Evolutionary conservation across 2,329 filamentous ascomycete species (phyloP).

Genomic region (Blumeriella jaapii): DNA sequence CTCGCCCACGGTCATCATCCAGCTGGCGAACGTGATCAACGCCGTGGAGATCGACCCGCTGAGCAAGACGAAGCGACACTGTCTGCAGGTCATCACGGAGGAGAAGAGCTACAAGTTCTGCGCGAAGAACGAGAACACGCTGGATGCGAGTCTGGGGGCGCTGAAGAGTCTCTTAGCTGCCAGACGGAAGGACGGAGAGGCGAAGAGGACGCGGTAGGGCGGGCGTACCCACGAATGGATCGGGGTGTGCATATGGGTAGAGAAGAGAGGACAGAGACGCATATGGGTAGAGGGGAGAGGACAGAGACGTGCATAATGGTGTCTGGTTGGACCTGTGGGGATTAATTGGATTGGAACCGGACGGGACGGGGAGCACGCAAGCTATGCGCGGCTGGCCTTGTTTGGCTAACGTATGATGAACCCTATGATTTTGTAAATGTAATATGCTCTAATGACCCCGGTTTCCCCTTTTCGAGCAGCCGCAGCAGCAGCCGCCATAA

Average conservation of each 20-base stretch:
- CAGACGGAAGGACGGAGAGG: constrained; percentile 58
- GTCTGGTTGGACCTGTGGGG: background rate
- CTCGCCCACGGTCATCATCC: constrained; percentile 69
- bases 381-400: too few relatives aligned
- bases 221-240: background rate
- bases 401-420: constrained; percentile 4
- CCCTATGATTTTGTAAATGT: constrained; percentile 21
- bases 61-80: constrained; percentile 72
- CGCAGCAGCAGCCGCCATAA: too few relatives aligned
- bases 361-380: background rate
- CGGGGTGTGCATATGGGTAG: background rate
- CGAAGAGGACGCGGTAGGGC: constrained; percentile 9
- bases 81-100: constrained; percentile 87
- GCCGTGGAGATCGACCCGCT: constrained; percentile 87
- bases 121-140: constrained; percentile 65
- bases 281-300: background rate
- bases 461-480: too few relatives aligned
- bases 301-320: constrained; percentile 1
- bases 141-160: constrained; percentile 77
- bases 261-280: background rate
- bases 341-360: background rate
- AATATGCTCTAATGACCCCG: too few relatives aligned
- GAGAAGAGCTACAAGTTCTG: constrained; percentile 76
- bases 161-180: constrained; percentile 80
- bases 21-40: constrained; percentile 69